phyloP scores from a whole-genome alignment of 2,329 filamentous ascomycete genomes.

The Podosphaera xanthii region DNA sequence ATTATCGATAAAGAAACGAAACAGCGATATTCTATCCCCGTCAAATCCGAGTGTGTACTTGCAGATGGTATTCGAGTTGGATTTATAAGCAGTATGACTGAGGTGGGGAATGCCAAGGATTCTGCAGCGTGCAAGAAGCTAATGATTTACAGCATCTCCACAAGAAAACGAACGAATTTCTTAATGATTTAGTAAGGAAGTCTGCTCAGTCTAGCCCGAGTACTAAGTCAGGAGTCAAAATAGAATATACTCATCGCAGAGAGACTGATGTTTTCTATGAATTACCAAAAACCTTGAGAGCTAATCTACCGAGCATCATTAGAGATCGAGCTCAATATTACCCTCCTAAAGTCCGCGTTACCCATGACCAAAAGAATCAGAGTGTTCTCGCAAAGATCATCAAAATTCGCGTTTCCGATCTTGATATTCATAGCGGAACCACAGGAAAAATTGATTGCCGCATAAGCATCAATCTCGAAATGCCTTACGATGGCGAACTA shows the following conservation, averaged over 20 bases:
- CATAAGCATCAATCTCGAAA: constrained; percentile 86
- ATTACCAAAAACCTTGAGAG: constrained; percentile 35
- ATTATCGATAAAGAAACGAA: constrained; percentile 53
- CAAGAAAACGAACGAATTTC: constrained; percentile 57
- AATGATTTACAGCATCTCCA: constrained; percentile 42
- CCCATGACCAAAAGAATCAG: constrained; percentile 48
- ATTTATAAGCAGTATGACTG: constrained; percentile 79
- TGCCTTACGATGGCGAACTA: constrained; percentile 53
- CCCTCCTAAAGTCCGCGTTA: constrained; percentile 45
- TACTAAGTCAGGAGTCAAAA: constrained; percentile 27
- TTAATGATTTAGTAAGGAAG: constrained; percentile 46
- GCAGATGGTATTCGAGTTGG: constrained; percentile 34
- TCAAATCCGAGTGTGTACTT: constrained; percentile 50
- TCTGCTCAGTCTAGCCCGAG: constrained; percentile 29
- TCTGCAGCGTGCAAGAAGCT: constrained; percentile 2
- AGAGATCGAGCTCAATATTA: constrained; percentile 35
- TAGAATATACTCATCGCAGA: constrained; percentile 61
- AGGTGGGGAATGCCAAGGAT: constrained; percentile 30
- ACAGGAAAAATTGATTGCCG: constrained; percentile 64
- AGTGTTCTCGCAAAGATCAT: constrained; percentile 63
- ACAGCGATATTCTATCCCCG: constrained; percentile 41
- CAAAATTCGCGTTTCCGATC: constrained; percentile 68
- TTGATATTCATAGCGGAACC: constrained; percentile 66
- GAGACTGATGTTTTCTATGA: constrained; percentile 73
- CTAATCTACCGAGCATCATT: constrained; percentile 40